Base-by-base conservation (phyloP, 2,329 filamentous ascomycete species). In the Huntiella moniliformis region DNA sequence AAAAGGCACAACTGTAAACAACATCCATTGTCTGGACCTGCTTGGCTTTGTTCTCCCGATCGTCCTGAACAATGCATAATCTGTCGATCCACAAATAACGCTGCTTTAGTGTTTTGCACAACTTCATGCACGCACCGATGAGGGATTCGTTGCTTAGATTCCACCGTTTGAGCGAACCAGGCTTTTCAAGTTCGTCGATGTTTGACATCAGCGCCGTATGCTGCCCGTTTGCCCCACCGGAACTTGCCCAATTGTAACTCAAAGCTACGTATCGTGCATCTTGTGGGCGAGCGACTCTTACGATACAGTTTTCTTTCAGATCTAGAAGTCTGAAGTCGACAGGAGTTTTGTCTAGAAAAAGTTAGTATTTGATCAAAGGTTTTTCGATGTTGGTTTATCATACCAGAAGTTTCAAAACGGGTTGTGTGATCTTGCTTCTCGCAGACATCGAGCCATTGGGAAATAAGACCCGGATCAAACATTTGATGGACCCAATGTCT, bases 11-110 rank as follows among this genome's bases (percentile, higher is more conserved):
- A 17, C 61, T 54, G 52, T 66, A 68, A 35, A 67, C 56, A 42
- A 57, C 61, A 12, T 63, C 63, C 65, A 69, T 68, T 45, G 63
- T 56, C 32, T 55, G 54, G 38, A 64, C 54, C 43, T 67, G 60
- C 11, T 56, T 55, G 31, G 59, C 57, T 52, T 58, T 58, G 46
- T 63, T 59, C 18, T 54, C 54, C 4, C 54, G 52, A 45, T 66
- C 61, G 47, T 66, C 63, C 51, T 68, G 66, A 3, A 64, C 57
- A 43, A 66, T 64, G 44, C 64, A 66, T 35, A 66, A 54, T 17
- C 60, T 56, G 49, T 69, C 66, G 15, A 68, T 59, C 66, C 66
- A 68, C 15, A 69, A 55, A 46, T 64, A 60, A 3, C 61, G 58
- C 13, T 64, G 56, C 0, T 61, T 62, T 4, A 67, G 54, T 52